Evolutionary conservation across 208 protist species (phyloP), one percentile per base, ranked within the genome.

Genomic region (Leishmania amazonensis): DNA sequence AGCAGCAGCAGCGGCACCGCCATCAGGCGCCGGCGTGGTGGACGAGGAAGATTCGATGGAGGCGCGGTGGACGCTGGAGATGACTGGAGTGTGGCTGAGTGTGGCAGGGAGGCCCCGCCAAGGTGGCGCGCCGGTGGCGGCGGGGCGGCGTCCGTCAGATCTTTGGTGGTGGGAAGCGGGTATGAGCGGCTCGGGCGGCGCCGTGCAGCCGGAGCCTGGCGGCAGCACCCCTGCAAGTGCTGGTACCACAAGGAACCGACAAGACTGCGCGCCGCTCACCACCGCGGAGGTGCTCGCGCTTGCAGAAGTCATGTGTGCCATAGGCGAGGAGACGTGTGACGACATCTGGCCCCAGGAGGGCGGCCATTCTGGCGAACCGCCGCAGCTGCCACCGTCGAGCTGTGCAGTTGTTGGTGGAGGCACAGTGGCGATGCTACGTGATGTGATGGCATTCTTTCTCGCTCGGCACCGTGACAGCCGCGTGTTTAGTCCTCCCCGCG

Each of bases 11-110:
- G 45, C 71, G 28, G 1, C 71, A 57, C 60, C n/a, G 60, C 15
- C 76, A 1, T 11, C 53, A 42, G 60, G 60, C 40, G 76, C 47
- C 13, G 76, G 19, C 21, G 35, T 31, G 13, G 62, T 47, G 65
- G 62, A 75, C 15, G 76, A 72, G 58, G 31, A 49, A 11, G 77
- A 78, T 19, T 51, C 67, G 9, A 45, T 47, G 42, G 83, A 86
- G 57, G 83, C 78, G 31, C 62, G 58, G 57, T 86, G 83, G 83
- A 54, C 58, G 35, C 67, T 86, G 45, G 42, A 76, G 42, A 70
- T 72, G 13, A 21, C 71, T 1, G 78, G 83, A 42, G n/a, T 58
- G 21, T 53, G 80, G 74, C 24, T 82, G 31, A 35, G 53, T 8
- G 42, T 62, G 47, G 3, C 73, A 35, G 65, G 57, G 31, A 45